Percentiles rank a stretch among this genome's conserved stretches.
Conservation (phyloP, 129 eudicot genomes). For the Centella asiatica region DNA sequence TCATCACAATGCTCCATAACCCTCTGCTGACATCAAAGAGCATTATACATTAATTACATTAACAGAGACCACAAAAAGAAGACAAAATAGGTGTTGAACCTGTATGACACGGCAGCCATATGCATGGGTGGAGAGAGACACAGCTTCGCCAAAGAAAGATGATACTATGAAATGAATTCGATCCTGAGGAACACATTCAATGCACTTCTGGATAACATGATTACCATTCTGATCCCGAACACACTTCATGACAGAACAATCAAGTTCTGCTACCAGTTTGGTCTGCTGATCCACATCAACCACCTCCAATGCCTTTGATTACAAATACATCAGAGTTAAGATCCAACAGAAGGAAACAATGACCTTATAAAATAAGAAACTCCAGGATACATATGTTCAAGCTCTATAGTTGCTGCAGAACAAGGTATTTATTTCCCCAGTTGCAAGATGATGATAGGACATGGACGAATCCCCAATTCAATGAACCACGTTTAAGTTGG, state of each 20-base stretch:
- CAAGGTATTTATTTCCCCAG: neutral
- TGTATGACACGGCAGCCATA: slow-evolving; percentile 83
- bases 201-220: slow-evolving; percentile 82
- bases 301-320: slow-evolving; percentile 59
- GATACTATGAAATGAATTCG: slow-evolving; percentile 51
- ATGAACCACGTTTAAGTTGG: too few species aligned
- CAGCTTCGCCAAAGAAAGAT: slow-evolving; percentile 74
- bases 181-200: slow-evolving; percentile 68
- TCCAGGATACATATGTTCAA: neutral
- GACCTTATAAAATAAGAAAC: neutral
- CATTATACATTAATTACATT: neutral
- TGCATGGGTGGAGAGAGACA: slow-evolving; percentile 64
- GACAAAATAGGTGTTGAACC: slow-evolving; percentile 25
- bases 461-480: too few species aligned
- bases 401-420: too few species aligned
- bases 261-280: slow-evolving; percentile 58
- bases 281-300: slow-evolving; percentile 46
- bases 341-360: neutral
- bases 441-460: too few species aligned
- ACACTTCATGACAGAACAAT: slow-evolving; percentile 81
- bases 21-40: slow-evolving; percentile 38
- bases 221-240: slow-evolving; percentile 92
- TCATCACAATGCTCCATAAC: slow-evolving; percentile 87
- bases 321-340: neutral
- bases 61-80: slow-evolving; percentile 3